Percentiles rank a stretch among this genome's conserved stretches.
phyloP scores from a whole-genome alignment of 306 rosid species.

The Lupinus albus region DNA sequence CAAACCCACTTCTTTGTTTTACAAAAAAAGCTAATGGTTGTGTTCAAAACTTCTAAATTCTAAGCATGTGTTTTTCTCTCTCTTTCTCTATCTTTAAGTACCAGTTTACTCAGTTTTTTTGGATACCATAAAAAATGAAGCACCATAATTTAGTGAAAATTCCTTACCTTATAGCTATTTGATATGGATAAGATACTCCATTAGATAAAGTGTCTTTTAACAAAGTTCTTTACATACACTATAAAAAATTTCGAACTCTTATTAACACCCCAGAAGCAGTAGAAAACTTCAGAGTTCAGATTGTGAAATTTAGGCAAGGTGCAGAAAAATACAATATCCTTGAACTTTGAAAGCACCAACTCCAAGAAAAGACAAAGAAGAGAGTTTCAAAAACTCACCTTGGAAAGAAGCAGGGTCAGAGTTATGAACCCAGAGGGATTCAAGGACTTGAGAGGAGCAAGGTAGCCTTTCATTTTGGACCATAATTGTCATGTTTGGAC shows the following conservation, averaged over 20 bases:
- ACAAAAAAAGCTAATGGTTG: background rate
- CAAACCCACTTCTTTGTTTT: slow-evolving; percentile 19
- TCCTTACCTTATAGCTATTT: too few species aligned
- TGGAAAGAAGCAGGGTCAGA: slow-evolving; percentile 64
- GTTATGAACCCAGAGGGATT: slow-evolving; percentile 66
- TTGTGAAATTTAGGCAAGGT: background rate
- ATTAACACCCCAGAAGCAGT: too few species aligned
- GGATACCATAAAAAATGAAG: too few species aligned
- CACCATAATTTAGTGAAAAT: too few species aligned
- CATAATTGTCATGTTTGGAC: slow-evolving; percentile 54
- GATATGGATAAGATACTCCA: too few species aligned
- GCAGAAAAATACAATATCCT: background rate
- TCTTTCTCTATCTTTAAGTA: background rate
- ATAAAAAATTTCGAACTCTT: too few species aligned
- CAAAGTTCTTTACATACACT: too few species aligned
- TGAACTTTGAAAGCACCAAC: background rate
- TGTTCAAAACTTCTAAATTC: background rate
- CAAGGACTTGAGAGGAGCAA: slow-evolving; percentile 59
- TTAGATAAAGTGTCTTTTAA: too few species aligned
- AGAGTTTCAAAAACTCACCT: slow-evolving; percentile 44
- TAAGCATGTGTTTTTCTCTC: background rate
- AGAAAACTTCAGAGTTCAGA: background rate
- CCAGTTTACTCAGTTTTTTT: too few species aligned
- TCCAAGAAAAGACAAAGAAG: background rate
- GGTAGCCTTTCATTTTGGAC: slow-evolving; percentile 60